Evolutionary conservation across 108 stramenopile genomes (phyloP).

Genomic region (Chaetoceros tenuissimus): DNA sequence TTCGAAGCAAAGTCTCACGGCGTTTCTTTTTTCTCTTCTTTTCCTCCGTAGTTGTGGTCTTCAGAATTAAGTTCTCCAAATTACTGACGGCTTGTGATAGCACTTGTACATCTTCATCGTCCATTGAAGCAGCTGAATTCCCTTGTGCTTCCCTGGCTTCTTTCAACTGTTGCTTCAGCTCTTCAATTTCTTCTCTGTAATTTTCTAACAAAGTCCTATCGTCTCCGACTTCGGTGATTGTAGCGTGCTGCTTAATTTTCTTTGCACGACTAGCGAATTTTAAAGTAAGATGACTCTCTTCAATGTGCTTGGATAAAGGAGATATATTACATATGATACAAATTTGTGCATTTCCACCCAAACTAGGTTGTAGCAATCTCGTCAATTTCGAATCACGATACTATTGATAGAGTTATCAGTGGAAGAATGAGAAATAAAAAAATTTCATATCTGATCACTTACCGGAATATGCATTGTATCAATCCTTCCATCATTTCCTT

Average conservation of each 20-base stretch:
- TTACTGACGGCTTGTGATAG: constrained; percentile 64
- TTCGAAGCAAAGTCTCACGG: neutral
- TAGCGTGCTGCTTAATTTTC: constrained; percentile 79
- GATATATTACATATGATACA: constrained; percentile 78
- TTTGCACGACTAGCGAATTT: constrained; percentile 91
- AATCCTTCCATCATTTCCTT: constrained; percentile 3
- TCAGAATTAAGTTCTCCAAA: constrained; percentile 76
- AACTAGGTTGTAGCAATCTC: constrained; percentile 81
- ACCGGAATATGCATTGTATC: constrained; percentile 34
- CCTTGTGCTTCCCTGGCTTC: constrained; percentile 49
- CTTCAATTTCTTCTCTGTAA: constrained; percentile 76
- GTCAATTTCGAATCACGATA: constrained; percentile 92
- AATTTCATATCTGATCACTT: constrained; percentile 3
- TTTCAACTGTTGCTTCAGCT: constrained; percentile 66
- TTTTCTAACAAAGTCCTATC: constrained; percentile 73
- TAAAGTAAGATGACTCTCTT: constrained; percentile 89
- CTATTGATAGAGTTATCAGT: constrained; percentile 34
- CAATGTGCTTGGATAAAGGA: constrained; percentile 53
- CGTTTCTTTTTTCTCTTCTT: neutral
- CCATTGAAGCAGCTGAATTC: constrained; percentile 5
- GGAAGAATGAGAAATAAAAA: neutral
- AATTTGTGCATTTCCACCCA: constrained; percentile 88
- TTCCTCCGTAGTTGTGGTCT: constrained; percentile 18
- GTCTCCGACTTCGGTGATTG: constrained; percentile 51
- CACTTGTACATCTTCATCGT: constrained; percentile 54